Evolutionary conservation across 2,329 filamentous ascomycete species (phyloP), one percentile per base, ranked within the genome.

Genomic region (Fusarium gaditjirri): DNA sequence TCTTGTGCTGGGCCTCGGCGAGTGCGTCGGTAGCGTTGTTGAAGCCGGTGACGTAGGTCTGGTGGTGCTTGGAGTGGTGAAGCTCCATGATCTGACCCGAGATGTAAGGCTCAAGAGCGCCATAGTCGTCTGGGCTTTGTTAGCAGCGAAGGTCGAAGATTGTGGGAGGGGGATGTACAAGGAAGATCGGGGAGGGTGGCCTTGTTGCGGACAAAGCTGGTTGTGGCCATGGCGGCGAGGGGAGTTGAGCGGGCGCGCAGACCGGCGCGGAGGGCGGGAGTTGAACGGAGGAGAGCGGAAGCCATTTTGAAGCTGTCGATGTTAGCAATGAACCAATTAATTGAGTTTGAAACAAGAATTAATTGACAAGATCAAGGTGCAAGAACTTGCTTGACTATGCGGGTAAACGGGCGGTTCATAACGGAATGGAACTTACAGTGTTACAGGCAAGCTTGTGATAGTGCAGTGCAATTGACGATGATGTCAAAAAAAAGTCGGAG

Each of bases 81-180:
- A 97, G 90, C 86, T 97, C 93, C 95, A 97, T 97, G 86, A 97
- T 97, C 85, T 96, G 90, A 82, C 93, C 92, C 53, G 92, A 95
- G 85, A 97, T 90, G 79, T 87, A 80, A 55, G 90, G 90, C 86
- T 99, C 96, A 78, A 99, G 94, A 57, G 95, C 96, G 81, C 92
- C 94, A 83, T 98, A 99, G 88, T 98, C 96, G 82, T 98, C 95
- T 97, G 6, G n/a, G 27, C 31, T 39, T 47, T 43, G 33, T 60
- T 19, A 67, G 54, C 19, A 55, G 35, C 29, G 27, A 23, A 8
- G 17, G 13, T 39, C 33, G 25, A 33, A 1, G 29, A 49, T 33
- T 8, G 12, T 43, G 27, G 21, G 14, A 17, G 16, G 12, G 38
- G 23, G 10, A 7, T 25, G 41, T 65, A 88, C 87, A 89, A 31